A percentile compares a stretch with the other conserved stretches of the same genome.
phyloP scores from a whole-genome alignment of 257 asterid genomes.

The Penstemon barbatus region DNA sequence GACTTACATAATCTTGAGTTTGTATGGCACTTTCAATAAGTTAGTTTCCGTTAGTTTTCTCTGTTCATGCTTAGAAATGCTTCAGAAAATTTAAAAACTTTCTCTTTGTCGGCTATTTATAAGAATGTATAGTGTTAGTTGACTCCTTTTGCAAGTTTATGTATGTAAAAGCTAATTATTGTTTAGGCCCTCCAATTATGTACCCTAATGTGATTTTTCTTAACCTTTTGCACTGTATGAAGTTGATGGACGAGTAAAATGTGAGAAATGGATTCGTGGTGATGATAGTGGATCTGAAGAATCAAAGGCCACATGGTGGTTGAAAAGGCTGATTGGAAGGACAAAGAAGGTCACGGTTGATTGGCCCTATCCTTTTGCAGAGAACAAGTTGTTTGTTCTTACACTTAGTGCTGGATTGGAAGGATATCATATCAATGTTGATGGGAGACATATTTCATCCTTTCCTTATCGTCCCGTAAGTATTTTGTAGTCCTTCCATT shows the following conservation, averaged over 20 bases:
- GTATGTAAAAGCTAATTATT: background rate
- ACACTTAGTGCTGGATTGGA: conserved; percentile 86
- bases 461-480: conserved; percentile 89
- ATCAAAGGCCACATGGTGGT: conserved; percentile 88
- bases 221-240: conserved; percentile 35
- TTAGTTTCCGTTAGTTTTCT: conserved; percentile 8
- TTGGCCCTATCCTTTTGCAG: conserved; percentile 95
- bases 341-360: conserved; percentile 76
- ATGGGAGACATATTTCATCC: conserved; percentile 85
- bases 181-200: background rate
- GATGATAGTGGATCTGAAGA: conserved; percentile 72
- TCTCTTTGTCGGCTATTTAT: conserved; percentile 8
- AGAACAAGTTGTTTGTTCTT: conserved; percentile 85
- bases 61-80: conserved; percentile 8
- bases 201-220: conserved; percentile 14
- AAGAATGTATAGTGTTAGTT: conserved; percentile 10
- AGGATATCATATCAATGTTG: conserved; percentile 85
- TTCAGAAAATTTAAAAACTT: background rate
- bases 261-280: conserved; percentile 96
- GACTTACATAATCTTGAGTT: conserved; percentile 11
- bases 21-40: background rate
- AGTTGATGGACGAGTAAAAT: conserved; percentile 93
- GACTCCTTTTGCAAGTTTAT: conserved; percentile 10
- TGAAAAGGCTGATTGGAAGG: conserved; percentile 87
- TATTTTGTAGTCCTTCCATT: conserved; percentile 62